phyloP scores from a whole-genome alignment of 352 stramenopile genomes.

The Globisporangium spinosum region DNA sequence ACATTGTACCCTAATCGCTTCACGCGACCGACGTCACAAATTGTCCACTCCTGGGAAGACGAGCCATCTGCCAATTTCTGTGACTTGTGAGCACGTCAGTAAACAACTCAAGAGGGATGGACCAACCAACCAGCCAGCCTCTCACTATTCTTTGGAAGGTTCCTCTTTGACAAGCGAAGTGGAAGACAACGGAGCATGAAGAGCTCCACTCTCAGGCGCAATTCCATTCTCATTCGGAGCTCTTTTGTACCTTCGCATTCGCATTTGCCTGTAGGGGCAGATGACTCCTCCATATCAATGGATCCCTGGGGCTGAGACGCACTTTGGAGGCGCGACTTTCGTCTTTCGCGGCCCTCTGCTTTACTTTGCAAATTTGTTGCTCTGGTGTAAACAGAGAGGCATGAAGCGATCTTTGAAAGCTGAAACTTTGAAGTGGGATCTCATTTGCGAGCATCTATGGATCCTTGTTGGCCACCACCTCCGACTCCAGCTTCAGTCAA shows the following conservation, averaged over 20 bases:
- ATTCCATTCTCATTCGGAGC: background rate
- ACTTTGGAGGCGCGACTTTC: background rate
- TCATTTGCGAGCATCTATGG: background rate
- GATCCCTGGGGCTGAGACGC: background rate
- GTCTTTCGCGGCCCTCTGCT: background rate
- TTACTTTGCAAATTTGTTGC: background rate
- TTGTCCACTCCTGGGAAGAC: background rate
- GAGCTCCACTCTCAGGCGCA: background rate
- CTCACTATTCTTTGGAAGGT: background rate
- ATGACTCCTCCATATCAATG: background rate
- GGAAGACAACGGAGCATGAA: background rate
- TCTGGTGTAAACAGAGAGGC: background rate
- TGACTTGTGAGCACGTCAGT: background rate
- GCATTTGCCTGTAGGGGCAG: background rate
- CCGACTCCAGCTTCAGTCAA: too few species aligned
- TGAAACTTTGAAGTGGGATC: background rate
- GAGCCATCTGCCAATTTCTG: background rate
- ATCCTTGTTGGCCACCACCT: background rate
- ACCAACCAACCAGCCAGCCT: background rate
- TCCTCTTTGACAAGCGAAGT: background rate
- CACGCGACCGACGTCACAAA: slow-evolving; percentile 4
- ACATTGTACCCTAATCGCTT: slow-evolving; percentile 3
- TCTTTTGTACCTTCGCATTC: background rate
- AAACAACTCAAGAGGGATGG: background rate
- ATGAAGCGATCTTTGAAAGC: background rate